A percentile compares a stretch with the other conserved stretches of the same genome.
Evolutionary conservation across 2,329 filamentous ascomycete genomes (phyloP).

Genomic region (Ophiostoma quercus): DNA sequence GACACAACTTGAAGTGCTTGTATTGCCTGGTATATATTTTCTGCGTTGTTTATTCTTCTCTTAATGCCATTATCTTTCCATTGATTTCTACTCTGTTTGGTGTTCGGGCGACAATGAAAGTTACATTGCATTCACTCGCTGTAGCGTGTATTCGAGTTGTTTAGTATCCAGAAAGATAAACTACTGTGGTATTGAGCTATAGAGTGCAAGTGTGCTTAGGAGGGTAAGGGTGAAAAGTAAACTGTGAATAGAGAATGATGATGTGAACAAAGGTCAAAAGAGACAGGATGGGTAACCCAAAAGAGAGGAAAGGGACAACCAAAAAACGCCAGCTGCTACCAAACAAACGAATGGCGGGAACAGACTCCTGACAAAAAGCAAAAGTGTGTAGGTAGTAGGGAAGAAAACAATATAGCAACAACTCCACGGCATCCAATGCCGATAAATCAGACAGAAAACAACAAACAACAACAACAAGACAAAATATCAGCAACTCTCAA

Average conservation of each 20-base stretch:
- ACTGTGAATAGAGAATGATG: neutral
- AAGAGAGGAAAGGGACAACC: constrained; percentile 9
- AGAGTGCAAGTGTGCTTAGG: neutral
- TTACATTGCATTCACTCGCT: neutral
- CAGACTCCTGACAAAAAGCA: neutral
- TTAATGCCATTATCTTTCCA: neutral
- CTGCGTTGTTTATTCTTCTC: neutral
- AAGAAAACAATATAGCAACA: constrained; percentile 12
- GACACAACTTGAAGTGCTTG: neutral
- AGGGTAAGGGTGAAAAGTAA: neutral
- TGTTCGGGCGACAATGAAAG: neutral
- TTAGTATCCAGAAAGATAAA: neutral
- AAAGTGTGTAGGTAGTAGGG: neutral
- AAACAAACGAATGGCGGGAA: neutral
- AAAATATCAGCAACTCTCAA: constrained; percentile 8
- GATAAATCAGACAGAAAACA: neutral
- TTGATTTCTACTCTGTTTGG: neutral
- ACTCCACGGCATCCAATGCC: constrained; percentile 13
- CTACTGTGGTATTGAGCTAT: neutral
- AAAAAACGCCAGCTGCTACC: neutral
- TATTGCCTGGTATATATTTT: neutral
- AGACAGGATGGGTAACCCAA: constrained; percentile 15
- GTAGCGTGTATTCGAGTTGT: neutral
- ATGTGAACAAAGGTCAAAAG: neutral
- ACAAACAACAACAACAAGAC: constrained; percentile 16